These are phyloP conservation scores for Chaetomium sp. DNA, from an alignment of 2,329 filamentous ascomycete species.

Conservation along the genomic window DNA sequence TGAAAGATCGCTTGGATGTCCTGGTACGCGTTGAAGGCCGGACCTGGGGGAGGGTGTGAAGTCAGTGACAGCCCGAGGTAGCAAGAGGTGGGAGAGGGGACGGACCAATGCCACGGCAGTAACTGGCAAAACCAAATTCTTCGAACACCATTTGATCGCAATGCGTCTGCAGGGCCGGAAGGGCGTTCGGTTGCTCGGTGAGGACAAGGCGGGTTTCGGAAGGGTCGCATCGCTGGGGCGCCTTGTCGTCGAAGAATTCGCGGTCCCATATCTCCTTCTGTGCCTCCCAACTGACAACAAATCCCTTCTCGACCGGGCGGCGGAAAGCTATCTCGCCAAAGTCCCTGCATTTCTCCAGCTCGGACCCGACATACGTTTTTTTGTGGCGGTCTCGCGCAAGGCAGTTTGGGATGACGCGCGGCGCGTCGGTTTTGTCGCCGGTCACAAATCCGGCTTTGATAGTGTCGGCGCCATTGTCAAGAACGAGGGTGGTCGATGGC, in stretches of 20 bases:
- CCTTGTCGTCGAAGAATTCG: constrained; percentile 73
- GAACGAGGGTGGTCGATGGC: constrained; percentile 71
- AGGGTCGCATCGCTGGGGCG: constrained; percentile 71
- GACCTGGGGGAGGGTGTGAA: constrained; percentile 50
- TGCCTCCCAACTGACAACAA: constrained; percentile 93
- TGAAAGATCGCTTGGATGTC: constrained; percentile 71
- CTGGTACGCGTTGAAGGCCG: constrained; percentile 79
- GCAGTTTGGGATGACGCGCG: constrained; percentile 80
- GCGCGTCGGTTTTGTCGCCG: constrained; percentile 51
- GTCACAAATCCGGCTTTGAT: constrained; percentile 84
- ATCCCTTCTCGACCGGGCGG: constrained; percentile 90
- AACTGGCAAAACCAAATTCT: constrained; percentile 89
- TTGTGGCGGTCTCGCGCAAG: constrained; percentile 80
- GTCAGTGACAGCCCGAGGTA: constrained; percentile 13
- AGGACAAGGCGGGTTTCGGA: constrained; percentile 81
- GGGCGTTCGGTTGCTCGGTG: constrained; percentile 81
- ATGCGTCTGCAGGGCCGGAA: constrained; percentile 80
- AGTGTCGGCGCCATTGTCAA: constrained; percentile 91
- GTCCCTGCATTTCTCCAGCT: constrained; percentile 78
- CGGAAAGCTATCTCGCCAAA: constrained; percentile 88
- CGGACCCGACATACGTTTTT: constrained; percentile 76
- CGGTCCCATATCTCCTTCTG: constrained; percentile 95
- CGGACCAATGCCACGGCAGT: constrained; percentile 72
- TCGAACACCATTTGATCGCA: constrained; percentile 98
- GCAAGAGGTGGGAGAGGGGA: background rate